Conservation (phyloP, 169 alveolate species). For the Plasmodium berghei region DNA sequence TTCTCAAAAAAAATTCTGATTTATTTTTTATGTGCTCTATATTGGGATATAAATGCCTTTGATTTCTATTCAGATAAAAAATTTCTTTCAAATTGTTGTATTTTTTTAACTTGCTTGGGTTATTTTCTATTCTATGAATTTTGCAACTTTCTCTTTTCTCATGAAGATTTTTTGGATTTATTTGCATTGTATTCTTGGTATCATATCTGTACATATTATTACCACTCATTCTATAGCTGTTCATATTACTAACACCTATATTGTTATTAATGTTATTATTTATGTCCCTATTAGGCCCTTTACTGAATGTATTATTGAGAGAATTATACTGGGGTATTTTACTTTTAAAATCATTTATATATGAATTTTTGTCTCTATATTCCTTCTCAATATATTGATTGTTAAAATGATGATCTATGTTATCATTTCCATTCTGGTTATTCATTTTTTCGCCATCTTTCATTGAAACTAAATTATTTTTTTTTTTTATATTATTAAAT, state of each 20-base stretch:
- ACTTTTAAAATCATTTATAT: not conserved
- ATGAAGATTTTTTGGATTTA: not conserved
- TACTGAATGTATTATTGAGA: not conserved
- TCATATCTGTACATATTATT: conserved; percentile 31
- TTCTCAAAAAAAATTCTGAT: conserved; percentile 30
- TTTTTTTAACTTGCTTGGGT: conserved; percentile 42
- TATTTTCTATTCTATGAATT: conserved; percentile 15
- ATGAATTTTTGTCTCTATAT: not conserved
- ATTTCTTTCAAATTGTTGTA: conserved; percentile 67
- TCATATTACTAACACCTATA: not conserved
- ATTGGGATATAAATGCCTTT: conserved; percentile 31
- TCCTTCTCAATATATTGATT: conserved; percentile 9
- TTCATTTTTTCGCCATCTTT: conserved; percentile 21
- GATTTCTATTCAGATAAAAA: conserved; percentile 49
- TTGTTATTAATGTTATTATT: conserved; percentile 1
- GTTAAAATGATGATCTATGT: not conserved
- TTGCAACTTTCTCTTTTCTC: conserved; percentile 19
- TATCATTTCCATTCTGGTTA: conserved; percentile 15
- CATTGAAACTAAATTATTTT: not conserved
- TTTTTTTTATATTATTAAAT: conserved; percentile 9
- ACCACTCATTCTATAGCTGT: not conserved
- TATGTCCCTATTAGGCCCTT: not conserved
- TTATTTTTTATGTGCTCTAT: conserved; percentile 34
- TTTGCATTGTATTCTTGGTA: not conserved
- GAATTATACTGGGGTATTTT: not conserved